Percentiles rank a stretch among this genome's conserved stretches.
phyloP scores from a whole-genome alignment of 306 rosid species.

The Trifolium subterraneum region DNA sequence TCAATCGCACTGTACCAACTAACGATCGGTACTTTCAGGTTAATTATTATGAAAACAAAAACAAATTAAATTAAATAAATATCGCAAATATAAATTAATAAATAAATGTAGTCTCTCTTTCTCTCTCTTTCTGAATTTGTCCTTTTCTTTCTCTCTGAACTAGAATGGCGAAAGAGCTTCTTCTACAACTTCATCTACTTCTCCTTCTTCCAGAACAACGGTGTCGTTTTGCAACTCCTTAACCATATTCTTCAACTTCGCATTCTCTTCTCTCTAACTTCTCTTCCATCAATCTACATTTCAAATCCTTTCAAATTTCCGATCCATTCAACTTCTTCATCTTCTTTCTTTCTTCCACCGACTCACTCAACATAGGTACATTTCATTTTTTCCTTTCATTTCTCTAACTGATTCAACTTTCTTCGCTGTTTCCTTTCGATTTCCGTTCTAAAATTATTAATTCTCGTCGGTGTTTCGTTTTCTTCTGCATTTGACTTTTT shows the following conservation, averaged over 20 bases:
- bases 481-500: slow-evolving; percentile 26
- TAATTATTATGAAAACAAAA: not conserved
- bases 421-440: not conserved
- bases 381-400: not conserved
- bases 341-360: slow-evolving; percentile 27
- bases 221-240: slow-evolving; percentile 59
- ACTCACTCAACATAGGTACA: slow-evolving; percentile 45
- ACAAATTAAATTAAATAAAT: slow-evolving; percentile 9
- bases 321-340: slow-evolving; percentile 52
- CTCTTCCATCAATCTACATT: slow-evolving; percentile 40
- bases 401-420: slow-evolving; percentile 35
- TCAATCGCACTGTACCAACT: no score
- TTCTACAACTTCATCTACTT: slow-evolving; percentile 76
- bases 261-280: slow-evolving; percentile 45
- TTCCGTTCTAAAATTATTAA: not conserved
- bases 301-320: slow-evolving; percentile 43
- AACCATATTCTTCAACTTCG: slow-evolving; percentile 33
- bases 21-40: no score
- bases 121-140: slow-evolving; percentile 45
- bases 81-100: slow-evolving; percentile 17
- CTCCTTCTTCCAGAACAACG: slow-evolving; percentile 55
- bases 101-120: slow-evolving; percentile 27
- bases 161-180: slow-evolving; percentile 71
- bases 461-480: slow-evolving; percentile 29
- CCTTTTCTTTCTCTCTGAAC: slow-evolving; percentile 48